Percentiles rank a stretch among this genome's conserved stretches.
These are phyloP conservation scores for Pestalotiopsis sp. DNA, from an alignment of 2,329 filamentous ascomycete species.

Conservation along the genomic window DNA sequence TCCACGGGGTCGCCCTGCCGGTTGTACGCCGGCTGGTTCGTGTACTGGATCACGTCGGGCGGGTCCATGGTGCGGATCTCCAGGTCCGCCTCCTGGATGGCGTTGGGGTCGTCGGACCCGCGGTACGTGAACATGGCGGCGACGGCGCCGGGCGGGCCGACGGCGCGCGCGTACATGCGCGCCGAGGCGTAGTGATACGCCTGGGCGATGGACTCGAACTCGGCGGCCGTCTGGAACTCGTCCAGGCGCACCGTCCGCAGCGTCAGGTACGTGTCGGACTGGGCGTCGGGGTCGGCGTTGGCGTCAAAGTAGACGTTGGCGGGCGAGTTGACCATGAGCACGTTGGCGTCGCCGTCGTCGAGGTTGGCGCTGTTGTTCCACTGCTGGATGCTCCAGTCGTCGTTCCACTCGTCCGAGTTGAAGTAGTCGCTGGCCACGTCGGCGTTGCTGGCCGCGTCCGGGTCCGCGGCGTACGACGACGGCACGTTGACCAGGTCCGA, in stretches of 20 bases:
- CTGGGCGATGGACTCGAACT: conserved; percentile 43
- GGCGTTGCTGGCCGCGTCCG: conserved; percentile 28
- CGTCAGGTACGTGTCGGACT: conserved; percentile 45
- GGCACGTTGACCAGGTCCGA: conserved; percentile 37
- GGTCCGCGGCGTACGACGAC: conserved; percentile 24
- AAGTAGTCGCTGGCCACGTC: conserved; percentile 35
- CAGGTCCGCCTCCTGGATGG: conserved; percentile 56
- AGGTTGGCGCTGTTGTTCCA: conserved; percentile 32
- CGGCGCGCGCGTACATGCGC: conserved; percentile 53
- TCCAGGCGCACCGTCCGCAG: conserved; percentile 48
- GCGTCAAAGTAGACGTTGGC: conserved; percentile 49
- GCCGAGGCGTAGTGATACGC: conserved; percentile 43
- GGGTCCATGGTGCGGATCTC: conserved; percentile 54
- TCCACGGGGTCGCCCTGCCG: conserved; percentile 41
- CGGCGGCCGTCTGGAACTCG: conserved; percentile 51
- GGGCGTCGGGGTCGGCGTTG: conserved; percentile 32
- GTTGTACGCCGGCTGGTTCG: conserved; percentile 60
- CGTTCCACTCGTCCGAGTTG: conserved; percentile 28
- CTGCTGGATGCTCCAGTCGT: conserved; percentile 33
- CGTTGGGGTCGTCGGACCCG: conserved; percentile 33
- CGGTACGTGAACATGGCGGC: conserved; percentile 58
- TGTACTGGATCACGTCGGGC: conserved; percentile 52
- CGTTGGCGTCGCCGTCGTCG: conserved; percentile 26
- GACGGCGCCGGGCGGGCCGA: conserved; percentile 49
- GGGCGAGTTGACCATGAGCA: conserved; percentile 39